Conservation (phyloP, 2,329 filamentous ascomycete species). For the Fusarium mundagurra region DNA sequence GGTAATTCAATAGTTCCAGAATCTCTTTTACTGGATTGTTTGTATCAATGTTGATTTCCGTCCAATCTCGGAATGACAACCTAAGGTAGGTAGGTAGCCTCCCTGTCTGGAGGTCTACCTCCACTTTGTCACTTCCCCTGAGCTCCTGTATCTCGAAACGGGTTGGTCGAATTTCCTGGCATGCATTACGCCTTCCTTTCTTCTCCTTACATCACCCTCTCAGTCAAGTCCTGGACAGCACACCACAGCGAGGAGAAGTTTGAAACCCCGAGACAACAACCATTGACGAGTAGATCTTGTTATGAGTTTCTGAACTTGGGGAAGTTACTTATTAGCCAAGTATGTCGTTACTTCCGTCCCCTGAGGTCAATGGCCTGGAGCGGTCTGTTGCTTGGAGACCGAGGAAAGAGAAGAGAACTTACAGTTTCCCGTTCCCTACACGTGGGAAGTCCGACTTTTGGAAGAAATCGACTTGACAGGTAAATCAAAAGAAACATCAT, state of each 20-base stretch:
- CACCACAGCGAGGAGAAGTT: background rate
- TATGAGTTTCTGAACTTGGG: background rate
- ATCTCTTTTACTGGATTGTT: background rate
- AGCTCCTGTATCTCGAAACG: background rate
- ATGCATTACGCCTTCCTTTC: background rate
- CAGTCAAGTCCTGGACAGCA: background rate
- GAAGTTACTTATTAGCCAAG: background rate
- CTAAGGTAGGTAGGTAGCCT: too few relatives aligned
- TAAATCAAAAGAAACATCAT: background rate
- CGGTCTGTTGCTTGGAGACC: background rate
- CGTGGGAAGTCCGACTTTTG: background rate
- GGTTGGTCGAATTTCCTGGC: accelerated
- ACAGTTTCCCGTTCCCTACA: background rate
- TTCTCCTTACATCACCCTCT: background rate
- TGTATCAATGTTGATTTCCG: too few relatives aligned
- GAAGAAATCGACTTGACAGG: background rate
- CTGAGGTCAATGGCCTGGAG: background rate
- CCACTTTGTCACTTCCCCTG: background rate
- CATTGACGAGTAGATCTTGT: background rate
- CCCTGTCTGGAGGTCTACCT: background rate
- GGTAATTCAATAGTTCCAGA: background rate
- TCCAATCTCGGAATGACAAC: background rate
- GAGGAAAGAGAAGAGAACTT: background rate
- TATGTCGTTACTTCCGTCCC: too few relatives aligned
- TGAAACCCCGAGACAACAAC: background rate